A percentile compares a stretch with the other conserved stretches of the same genome.
Conservation (phyloP, 2,329 filamentous ascomycete species). For the Cryphonectria parasitica region DNA sequence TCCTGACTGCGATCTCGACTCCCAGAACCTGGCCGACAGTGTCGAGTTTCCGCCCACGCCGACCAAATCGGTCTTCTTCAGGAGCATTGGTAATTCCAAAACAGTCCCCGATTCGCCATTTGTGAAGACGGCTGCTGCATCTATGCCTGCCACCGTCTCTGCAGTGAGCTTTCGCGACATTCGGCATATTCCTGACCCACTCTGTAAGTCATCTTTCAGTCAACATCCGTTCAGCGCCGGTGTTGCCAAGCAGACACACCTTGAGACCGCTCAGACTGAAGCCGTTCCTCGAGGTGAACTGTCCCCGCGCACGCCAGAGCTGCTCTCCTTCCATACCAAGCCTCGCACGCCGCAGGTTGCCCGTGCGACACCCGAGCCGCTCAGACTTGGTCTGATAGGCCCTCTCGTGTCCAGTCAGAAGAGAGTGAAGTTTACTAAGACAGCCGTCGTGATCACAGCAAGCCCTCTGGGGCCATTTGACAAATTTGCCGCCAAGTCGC, state of each 20-base stretch:
- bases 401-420: conserved; percentile 39
- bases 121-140: conserved; percentile 25
- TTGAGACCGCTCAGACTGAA: conserved; percentile 38
- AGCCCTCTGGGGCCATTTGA: conserved; percentile 63
- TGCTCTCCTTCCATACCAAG: conserved; percentile 45
- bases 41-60: conserved; percentile 89
- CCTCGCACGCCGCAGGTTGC: conserved; percentile 40
- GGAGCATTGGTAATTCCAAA: conserved; percentile 37
- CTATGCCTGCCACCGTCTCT: conserved; percentile 46
- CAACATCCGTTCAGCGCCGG: conserved; percentile 38
- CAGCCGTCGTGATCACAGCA: conserved; percentile 55
- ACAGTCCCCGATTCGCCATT: conserved; percentile 31
- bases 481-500: conserved; percentile 57
- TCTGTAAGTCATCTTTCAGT: conserved; percentile 49
- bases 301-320: conserved; percentile 32
- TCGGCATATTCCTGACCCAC: conserved; percentile 35
- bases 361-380: conserved; percentile 38
- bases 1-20: conserved; percentile 71
- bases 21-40: conserved; percentile 48
- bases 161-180: conserved; percentile 38
- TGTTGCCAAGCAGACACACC: conserved; percentile 27
- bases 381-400: conserved; percentile 33
- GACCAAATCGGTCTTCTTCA: conserved; percentile 68
- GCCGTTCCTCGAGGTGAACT: conserved; percentile 32
- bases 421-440: conserved; percentile 54